phyloP scores from a whole-genome alignment of 495 filamentous ascomycete genomes.

The Jackrogersella multiformis region DNA sequence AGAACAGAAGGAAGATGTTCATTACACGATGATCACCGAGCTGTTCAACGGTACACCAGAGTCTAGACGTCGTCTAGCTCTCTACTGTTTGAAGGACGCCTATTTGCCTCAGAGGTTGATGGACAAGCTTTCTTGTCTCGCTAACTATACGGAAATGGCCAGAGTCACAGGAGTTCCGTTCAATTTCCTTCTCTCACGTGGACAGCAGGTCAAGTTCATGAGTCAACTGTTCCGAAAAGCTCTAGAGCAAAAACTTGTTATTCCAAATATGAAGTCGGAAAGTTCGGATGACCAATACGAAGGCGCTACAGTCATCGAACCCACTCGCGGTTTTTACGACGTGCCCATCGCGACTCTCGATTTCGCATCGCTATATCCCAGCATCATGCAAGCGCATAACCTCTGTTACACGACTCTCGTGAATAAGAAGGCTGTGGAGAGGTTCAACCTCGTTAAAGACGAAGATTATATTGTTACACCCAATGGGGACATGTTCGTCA shows the following conservation, averaged over 20 bases:
- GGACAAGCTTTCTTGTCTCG: slow-evolving; percentile 96
- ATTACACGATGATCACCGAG: slow-evolving; percentile 99
- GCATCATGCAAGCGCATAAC: slow-evolving; percentile 99
- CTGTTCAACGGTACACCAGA: slow-evolving; percentile 94
- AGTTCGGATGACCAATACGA: slow-evolving; percentile 87
- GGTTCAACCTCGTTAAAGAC: slow-evolving; percentile 75
- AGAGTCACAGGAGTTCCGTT: slow-evolving; percentile 99
- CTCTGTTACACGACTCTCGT: slow-evolving; percentile 96
- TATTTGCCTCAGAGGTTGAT: slow-evolving; percentile 94
- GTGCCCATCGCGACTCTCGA: slow-evolving; percentile 96
- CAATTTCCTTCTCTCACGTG: slow-evolving; percentile 89
- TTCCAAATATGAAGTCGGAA: slow-evolving; percentile 78
- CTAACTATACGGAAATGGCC: slow-evolving; percentile 99
- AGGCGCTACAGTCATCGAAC: slow-evolving; percentile 98
- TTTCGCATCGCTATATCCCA: slow-evolving; percentile 98
- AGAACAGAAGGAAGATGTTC: slow-evolving; percentile 99
- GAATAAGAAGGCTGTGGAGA: slow-evolving; percentile 81
- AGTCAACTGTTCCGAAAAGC: slow-evolving; percentile 97
- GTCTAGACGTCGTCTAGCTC: slow-evolving; percentile 85
- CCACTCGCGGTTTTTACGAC: slow-evolving; percentile 88
- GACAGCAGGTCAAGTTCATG: slow-evolving; percentile 97
- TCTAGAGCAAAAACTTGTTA: slow-evolving; percentile 87
- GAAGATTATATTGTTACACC: slow-evolving; percentile 97
- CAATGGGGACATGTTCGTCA: slow-evolving; percentile 93
- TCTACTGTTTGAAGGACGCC: slow-evolving; percentile 98